phyloP scores from a whole-genome alignment of 768 basidiomycete species.

The Hortiboletus flavorubellus region DNA sequence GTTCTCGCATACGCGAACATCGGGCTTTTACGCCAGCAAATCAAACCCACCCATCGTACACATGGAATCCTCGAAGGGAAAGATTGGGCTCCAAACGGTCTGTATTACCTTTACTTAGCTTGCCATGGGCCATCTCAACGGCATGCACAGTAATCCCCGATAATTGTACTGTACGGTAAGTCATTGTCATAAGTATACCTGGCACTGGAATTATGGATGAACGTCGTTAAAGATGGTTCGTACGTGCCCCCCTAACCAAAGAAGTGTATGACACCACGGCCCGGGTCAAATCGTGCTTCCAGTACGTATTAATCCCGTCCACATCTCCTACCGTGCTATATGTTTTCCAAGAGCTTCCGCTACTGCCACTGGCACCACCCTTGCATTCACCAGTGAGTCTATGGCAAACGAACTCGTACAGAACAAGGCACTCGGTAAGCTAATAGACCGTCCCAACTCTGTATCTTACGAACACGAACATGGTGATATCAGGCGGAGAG shows the following conservation, averaged over 20 bases:
- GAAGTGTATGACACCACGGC: conserved; percentile 56
- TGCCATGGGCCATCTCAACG: not conserved
- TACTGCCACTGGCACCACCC: conserved; percentile 60
- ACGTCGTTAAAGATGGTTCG: conserved; percentile 50
- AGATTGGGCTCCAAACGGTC: conserved; percentile 74
- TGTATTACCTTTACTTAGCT: conserved; percentile 13
- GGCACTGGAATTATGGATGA: not conserved
- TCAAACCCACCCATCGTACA: conserved; percentile 70
- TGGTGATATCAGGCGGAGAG: conserved; percentile 47
- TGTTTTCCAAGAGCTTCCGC: conserved; percentile 54
- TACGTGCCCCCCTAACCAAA: conserved; percentile 65
- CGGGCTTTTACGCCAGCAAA: conserved; percentile 77
- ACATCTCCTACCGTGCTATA: not conserved
- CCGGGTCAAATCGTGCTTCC: conserved; percentile 69
- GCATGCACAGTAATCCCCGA: conserved; percentile 69
- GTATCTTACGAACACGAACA: not conserved
- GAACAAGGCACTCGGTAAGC: conserved; percentile 58
- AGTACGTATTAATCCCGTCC: conserved; percentile 39
- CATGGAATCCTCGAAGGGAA: conserved; percentile 77
- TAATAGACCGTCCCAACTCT: not conserved
- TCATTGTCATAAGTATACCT: not conserved
- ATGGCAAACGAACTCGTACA: conserved; percentile 59
- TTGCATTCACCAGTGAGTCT: conserved; percentile 38
- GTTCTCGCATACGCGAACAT: conserved; percentile 80
- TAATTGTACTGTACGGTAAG: conserved; percentile 68